Evolutionary conservation across 1,139 yeast genomes (phyloP), one percentile per base, ranked within the genome.

Genomic region (Pneumocystis oryctolagi): DNA sequence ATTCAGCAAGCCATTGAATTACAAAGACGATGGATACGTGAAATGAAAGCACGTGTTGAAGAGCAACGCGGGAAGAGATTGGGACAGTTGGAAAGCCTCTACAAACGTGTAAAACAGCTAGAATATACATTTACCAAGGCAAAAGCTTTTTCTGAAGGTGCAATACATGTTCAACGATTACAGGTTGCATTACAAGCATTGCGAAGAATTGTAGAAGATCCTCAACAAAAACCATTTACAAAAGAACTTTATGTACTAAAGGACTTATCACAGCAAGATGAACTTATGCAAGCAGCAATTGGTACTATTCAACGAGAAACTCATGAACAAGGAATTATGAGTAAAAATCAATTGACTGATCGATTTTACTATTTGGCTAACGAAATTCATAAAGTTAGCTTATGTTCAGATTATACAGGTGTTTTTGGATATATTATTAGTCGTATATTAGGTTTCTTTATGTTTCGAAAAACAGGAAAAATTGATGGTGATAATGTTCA

Each of bases 341-440:
- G 78, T 47, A 71, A 74, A 18, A 71, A 77, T n/a, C 79, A 77
- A 68, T 76, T 81, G 2, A 77, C 80, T 30, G 81, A 89, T n/a
- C 92, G 92, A 71, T 80, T 89, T 69, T 76, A 92, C 86, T 83
- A 84, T 68, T 79, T 92, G 66, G 84, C 82, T 28, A 95, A 95
- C 25, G 96, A 90, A 75, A 82, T 92, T 71, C 84, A 96, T 74
- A 83, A 89, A 35, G 92, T 95, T 9, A 84, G 96, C 14, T 76
- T 89, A 69, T 80, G 88, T 67, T 97, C 97, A 62, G 95, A 95
- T 69, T 87, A 90, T 73, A 96, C 98, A 39, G 98, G 98, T 70
- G 81, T 92, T 65, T 81, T 92, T 70, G 97, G 97, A 58, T 97
- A 92, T 74, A 74, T 89, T 62, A 81, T 95, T 9, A 90, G 97